Evolutionary conservation across 169 alveolate species (phyloP).

Genomic region (Plasmodium knowlesi): DNA sequence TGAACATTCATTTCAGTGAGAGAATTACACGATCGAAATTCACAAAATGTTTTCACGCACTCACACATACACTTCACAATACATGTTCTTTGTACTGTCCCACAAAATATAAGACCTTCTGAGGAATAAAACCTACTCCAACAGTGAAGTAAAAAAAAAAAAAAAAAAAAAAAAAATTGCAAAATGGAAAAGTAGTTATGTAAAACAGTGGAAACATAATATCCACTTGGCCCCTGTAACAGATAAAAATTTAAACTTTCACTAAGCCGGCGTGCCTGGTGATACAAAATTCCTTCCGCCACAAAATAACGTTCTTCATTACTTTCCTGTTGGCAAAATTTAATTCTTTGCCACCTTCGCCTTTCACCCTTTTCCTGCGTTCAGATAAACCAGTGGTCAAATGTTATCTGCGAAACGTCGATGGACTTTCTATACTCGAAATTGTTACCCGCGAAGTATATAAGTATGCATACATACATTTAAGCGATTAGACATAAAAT

Average conservation of each 20-base stretch:
- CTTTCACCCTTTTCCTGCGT: neutral
- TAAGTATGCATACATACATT: constrained; percentile 33
- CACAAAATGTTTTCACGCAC: neutral
- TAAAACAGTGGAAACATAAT: neutral
- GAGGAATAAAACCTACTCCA: constrained; percentile 59
- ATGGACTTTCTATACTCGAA: constrained; percentile 61
- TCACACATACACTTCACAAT: constrained; percentile 4
- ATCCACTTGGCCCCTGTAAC: constrained; percentile 7
- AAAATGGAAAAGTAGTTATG: neutral
- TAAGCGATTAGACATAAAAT: neutral
- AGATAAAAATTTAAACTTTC: neutral
- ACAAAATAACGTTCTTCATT: neutral
- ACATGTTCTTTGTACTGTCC: neutral
- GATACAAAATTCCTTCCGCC: neutral
- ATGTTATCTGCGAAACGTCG: constrained; percentile 43
- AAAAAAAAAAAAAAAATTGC: constrained; percentile 4
- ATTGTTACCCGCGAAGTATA: constrained; percentile 59
- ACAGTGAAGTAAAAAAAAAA: constrained; percentile 45
- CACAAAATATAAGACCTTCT: constrained; percentile 26
- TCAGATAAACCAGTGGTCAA: constrained; percentile 71
- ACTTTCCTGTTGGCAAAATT: neutral
- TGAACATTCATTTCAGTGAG: neutral
- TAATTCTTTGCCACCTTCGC: neutral
- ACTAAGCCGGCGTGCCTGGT: neutral
- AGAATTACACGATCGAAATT: neutral